These are phyloP conservation scores for Cladosporium cucumerinum DNA, from an alignment of 2,329 filamentous ascomycete genomes.

Conservation along the genomic window DNA sequence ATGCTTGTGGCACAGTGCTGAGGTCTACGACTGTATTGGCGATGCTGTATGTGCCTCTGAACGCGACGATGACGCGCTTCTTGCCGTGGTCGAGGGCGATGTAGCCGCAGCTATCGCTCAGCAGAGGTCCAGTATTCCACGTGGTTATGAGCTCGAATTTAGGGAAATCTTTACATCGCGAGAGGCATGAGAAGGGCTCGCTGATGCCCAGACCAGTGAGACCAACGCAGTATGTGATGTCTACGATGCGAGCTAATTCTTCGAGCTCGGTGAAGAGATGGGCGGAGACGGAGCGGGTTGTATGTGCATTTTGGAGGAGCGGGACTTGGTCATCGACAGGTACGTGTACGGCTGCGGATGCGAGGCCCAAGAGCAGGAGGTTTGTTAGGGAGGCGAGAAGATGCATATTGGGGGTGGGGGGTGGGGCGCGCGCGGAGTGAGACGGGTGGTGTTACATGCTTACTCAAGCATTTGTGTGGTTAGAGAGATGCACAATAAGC, in stretches of 20 bases:
- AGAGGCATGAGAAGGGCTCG: conserved; percentile 79
- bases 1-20: conserved; percentile 83
- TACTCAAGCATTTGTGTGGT: not conserved
- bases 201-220: conserved; percentile 76
- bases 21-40: conserved; percentile 88
- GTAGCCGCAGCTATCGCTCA: conserved; percentile 91
- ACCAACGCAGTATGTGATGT: conserved; percentile 92
- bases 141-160: conserved; percentile 73
- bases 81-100: conserved; percentile 76
- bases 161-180: conserved; percentile 80
- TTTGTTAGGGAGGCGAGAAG: not conserved
- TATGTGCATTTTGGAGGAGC: conserved; percentile 28
- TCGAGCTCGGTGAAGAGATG: conserved; percentile 77
- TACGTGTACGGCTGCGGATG: conserved; percentile 15
- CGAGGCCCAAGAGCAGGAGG: not conserved
- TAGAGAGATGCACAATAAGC: conserved; percentile 1
- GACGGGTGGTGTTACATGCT: conserved; percentile 8
- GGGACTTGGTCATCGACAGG: conserved; percentile 30
- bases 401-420: conserved; percentile 6
- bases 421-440: not conserved
- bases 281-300: conserved; percentile 50
- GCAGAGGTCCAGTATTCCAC: conserved; percentile 84
- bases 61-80: conserved; percentile 75
- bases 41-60: conserved; percentile 91
- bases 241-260: conserved; percentile 83